A percentile compares a stretch with the other conserved stretches of the same genome.
phyloP scores from a whole-genome alignment of 2,329 filamentous ascomycete species.

The Scedosporium aurantiacum region DNA sequence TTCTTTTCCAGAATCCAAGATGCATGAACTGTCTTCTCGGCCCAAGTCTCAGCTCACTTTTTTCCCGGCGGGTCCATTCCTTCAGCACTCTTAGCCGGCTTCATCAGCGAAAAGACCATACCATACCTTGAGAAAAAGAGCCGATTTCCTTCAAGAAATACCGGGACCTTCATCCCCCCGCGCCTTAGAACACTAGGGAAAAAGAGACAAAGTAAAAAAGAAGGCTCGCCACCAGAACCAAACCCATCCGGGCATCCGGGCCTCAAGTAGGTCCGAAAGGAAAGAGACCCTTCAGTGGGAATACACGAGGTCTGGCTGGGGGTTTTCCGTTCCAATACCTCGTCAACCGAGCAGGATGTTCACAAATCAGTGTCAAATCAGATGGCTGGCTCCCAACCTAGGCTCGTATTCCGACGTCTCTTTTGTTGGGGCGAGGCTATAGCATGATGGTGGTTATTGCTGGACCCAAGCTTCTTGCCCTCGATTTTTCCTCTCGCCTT shows the following conservation, averaged over 20 bases:
- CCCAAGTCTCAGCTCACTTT: not conserved
- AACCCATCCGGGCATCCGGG: not conserved
- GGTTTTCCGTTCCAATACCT: not conserved
- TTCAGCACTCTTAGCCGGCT: not conserved
- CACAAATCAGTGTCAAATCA: not conserved
- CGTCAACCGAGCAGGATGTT: not conserved
- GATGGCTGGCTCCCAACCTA: not conserved
- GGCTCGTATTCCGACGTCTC: not conserved
- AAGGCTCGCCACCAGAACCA: not conserved
- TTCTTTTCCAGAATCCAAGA: not conserved
- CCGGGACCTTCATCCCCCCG: not conserved
- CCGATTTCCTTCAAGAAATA: too few relatives aligned
- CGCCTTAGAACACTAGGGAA: not conserved
- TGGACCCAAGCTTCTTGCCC: not conserved
- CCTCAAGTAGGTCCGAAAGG: not conserved
- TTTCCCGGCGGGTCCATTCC: not conserved
- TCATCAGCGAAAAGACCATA: too few relatives aligned
- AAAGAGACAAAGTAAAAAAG: not conserved
- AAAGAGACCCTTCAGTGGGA: not conserved
- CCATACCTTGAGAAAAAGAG: too few relatives aligned
- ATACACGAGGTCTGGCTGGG: too few relatives aligned
- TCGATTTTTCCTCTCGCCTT: not conserved
- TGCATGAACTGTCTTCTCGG: not conserved
- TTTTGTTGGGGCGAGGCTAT: not conserved
- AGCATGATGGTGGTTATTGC: not conserved